A percentile compares a stretch with the other conserved stretches of the same genome.
Evolutionary conservation across 2,329 filamentous ascomycete genomes (phyloP).

Genomic region (Diaporthe vaccinii): DNA sequence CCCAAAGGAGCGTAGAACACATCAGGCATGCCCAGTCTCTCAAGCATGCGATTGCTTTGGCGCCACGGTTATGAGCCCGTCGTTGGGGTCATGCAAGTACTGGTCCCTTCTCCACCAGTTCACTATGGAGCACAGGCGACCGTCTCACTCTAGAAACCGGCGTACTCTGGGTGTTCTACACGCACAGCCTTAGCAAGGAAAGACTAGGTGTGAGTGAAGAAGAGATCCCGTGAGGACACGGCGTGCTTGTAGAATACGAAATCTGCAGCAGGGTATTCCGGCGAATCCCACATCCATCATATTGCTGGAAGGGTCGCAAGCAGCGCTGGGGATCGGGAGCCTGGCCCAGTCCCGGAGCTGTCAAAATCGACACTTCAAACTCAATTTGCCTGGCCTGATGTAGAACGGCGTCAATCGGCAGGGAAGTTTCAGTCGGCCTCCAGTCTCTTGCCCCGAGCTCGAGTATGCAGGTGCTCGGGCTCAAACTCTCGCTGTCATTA

Average conservation of each 20-base stretch:
- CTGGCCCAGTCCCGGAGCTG: not conserved
- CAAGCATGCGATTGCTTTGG: not conserved
- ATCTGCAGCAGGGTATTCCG: no score
- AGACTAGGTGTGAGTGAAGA: not conserved
- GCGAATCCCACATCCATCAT: not conserved
- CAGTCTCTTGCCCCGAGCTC: not conserved
- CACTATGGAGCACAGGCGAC: no score
- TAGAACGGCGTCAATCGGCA: not conserved
- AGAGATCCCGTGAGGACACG: not conserved
- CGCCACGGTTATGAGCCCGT: not conserved
- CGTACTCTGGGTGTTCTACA: not conserved
- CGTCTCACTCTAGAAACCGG: not conserved
- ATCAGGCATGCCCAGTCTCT: not conserved
- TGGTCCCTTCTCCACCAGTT: no score
- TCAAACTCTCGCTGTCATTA: constrained; percentile 10
- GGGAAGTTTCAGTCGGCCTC: not conserved
- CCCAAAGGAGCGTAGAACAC: not conserved
- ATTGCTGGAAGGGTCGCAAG: not conserved
- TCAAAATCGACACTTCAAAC: constrained; percentile 13
- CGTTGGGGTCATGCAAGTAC: not conserved
- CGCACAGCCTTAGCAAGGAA: not conserved
- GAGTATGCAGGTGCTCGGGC: constrained; percentile 5
- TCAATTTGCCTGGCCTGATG: constrained; percentile 13
- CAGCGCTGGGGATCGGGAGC: not conserved
- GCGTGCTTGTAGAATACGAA: not conserved